Evolutionary conservation across 2,329 filamentous ascomycete genomes (phyloP).

Genomic region (Myriangium duriaei): DNA sequence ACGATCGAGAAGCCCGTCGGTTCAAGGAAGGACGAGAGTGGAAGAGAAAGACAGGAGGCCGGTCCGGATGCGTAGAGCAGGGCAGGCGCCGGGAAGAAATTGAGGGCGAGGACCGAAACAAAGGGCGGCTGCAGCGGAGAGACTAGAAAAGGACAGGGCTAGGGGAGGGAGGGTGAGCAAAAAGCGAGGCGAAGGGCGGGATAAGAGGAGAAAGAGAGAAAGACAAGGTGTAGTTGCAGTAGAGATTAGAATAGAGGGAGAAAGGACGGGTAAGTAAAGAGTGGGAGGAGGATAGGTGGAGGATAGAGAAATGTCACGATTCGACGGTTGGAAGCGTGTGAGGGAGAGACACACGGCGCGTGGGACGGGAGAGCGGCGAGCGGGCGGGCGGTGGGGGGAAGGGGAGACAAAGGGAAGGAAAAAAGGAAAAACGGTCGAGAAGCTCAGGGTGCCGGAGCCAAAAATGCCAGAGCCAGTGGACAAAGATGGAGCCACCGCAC

Average conservation of each 20-base stretch:
- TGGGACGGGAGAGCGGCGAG: slow-evolving; percentile 3
- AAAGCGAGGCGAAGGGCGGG: background rate
- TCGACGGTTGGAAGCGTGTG: background rate
- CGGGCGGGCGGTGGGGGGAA: slow-evolving; percentile 1
- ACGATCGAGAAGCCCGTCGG: too few species aligned
- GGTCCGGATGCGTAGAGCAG: too few species aligned
- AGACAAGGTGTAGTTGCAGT: background rate
- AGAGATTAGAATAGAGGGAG: background rate
- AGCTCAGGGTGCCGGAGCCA: background rate
- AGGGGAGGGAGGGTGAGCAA: background rate
- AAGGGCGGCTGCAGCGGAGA: background rate
- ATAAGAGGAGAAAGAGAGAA: background rate
- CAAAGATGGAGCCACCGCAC: too few species aligned
- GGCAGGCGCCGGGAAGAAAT: too few species aligned
- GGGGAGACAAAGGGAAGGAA: slow-evolving; percentile 2
- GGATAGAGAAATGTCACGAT: background rate
- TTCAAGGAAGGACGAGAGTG: background rate
- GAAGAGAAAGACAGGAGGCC: background rate
- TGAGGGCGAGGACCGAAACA: background rate
- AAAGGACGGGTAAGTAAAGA: background rate
- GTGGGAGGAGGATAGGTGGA: background rate
- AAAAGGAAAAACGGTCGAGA: background rate
- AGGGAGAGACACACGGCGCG: background rate
- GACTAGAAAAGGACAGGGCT: background rate
- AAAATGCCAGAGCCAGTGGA: too few species aligned